Base-by-base conservation (phyloP, 2,329 filamentous ascomycete species). In the Phialophora verrucosa region DNA sequence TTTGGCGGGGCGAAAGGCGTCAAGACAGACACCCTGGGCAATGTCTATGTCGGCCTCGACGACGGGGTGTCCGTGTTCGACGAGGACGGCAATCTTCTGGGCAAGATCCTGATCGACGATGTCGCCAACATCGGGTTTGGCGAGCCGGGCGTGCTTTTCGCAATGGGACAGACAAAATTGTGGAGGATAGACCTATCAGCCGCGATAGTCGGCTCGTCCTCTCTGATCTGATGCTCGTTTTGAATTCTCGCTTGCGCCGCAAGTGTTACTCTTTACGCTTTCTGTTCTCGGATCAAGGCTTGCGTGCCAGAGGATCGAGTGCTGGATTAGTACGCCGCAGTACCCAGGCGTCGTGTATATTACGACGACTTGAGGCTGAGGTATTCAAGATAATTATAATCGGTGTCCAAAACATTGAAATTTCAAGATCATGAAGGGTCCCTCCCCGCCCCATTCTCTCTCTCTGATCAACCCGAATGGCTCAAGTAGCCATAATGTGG, bases 51-150 rank as follows among this genome's bases (percentile, higher is more conserved):
- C 31, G 83, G 82, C 0, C 85, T 82, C 66, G 82, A 81, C 0
- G 84, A 86, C 71, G 84, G 84, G 0, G 75, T 87, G 20, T 79
- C 85, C 67, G 78, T 86, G 7, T 87, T 84, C 83, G 80, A 77
- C 63, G 72, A 79, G 0, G 78, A 78, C 0, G 85, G 84, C 0
- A 78, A 73, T 2, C 70, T 84, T 14, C 80, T 90, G 70, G 78
- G 82, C 2, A 89, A 88, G 76, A 84, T 89, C 53, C 83, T 83
- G 69, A 74, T 85, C 0, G 78, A 78, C 58, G 78, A 73, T 2
- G 76, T 72, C 1, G 81, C 82, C 11, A 84, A 84, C 73, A 83
- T 84, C 73, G 78, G 81, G 66, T 84, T 84, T 69, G 81, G 59
- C 25, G n/a, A 32, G 51, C 47, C 50, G 14, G 64, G 64, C 20